Conservation (phyloP, 768 basidiomycete species). For the Suillus spraguei region DNA sequence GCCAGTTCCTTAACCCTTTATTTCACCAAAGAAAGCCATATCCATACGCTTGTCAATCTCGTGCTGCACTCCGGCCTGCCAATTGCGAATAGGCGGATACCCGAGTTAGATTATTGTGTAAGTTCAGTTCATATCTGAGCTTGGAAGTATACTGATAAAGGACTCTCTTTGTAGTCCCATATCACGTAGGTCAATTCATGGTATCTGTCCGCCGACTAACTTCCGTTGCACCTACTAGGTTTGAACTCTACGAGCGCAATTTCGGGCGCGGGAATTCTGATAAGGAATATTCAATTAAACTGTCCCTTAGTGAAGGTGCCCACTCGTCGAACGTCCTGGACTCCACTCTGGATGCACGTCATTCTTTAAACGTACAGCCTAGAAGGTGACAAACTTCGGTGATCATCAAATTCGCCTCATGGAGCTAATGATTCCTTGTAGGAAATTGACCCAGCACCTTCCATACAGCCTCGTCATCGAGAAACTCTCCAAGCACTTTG, state of each 20-base stretch:
- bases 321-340: slow-evolving; percentile 97
- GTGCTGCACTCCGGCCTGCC: slow-evolving; percentile 92
- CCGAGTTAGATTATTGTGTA: slow-evolving; percentile 95
- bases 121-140: slow-evolving; percentile 28
- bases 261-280: slow-evolving; percentile 84
- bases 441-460: slow-evolving; percentile 84
- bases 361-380: slow-evolving; percentile 94
- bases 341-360: slow-evolving; percentile 91
- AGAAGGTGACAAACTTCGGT: slow-evolving; percentile 55
- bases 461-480: slow-evolving; percentile 87
- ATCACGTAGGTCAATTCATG: slow-evolving; percentile 57
- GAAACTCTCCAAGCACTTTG: slow-evolving; percentile 86
- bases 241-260: slow-evolving; percentile 94
- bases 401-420: slow-evolving; percentile 13
- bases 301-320: slow-evolving; percentile 94
- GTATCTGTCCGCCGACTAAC: slow-evolving; percentile 7
- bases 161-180: slow-evolving; percentile 57
- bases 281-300: slow-evolving; percentile 94
- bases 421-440: slow-evolving; percentile 30
- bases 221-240: slow-evolving; percentile 36
- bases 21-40: slow-evolving; percentile 97
- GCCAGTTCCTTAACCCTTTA: slow-evolving; percentile 84
- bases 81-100: slow-evolving; percentile 92
- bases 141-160: slow-evolving; percentile 14
- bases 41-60: slow-evolving; percentile 91